phyloP scores from a whole-genome alignment of 257 asterid species.

The Petunia axillaris region DNA sequence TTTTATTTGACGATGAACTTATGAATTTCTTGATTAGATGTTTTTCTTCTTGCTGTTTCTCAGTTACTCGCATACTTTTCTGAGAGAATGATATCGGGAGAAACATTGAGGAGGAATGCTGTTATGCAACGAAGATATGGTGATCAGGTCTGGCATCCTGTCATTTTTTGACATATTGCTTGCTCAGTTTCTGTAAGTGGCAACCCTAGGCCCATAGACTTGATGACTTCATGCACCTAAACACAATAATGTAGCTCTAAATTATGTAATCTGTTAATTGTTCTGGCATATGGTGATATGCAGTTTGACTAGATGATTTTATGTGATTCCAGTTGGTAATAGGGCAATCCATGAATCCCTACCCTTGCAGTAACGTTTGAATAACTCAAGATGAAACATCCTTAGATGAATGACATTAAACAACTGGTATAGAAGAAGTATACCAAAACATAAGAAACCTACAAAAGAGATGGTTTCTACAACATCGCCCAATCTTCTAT shows the following conservation, averaged over 20 bases:
- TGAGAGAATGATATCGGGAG: slow-evolving; percentile 87
- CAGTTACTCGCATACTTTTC: slow-evolving; percentile 78
- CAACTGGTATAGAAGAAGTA: too few relatives aligned
- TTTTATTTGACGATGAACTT: slow-evolving; percentile 2
- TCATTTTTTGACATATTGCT: background rate
- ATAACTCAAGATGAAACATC: slow-evolving; percentile 1
- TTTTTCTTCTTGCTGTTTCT: slow-evolving; percentile 28
- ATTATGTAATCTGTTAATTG: slow-evolving; percentile 10
- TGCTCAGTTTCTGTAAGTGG: background rate
- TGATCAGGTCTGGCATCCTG: slow-evolving; percentile 55
- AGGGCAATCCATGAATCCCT: background rate
- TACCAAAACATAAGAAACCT: too few relatives aligned
- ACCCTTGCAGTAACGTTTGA: slow-evolving; percentile 2
- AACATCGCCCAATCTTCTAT: too few relatives aligned
- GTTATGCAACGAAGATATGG: slow-evolving; percentile 79
- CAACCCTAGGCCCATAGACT: slow-evolving; percentile 1
- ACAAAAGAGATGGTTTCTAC: too few relatives aligned
- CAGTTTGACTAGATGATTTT: background rate
- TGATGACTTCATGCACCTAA: background rate
- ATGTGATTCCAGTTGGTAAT: slow-evolving; percentile 10
- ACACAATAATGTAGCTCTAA: slow-evolving; percentile 6
- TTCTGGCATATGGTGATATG: background rate
- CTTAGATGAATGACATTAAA: background rate
- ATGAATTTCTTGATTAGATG: slow-evolving; percentile 2
- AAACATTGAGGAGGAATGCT: slow-evolving; percentile 77